phyloP scores from a whole-genome alignment of 2,329 filamentous ascomycete genomes.

The Pseudocercospora cruenta region DNA sequence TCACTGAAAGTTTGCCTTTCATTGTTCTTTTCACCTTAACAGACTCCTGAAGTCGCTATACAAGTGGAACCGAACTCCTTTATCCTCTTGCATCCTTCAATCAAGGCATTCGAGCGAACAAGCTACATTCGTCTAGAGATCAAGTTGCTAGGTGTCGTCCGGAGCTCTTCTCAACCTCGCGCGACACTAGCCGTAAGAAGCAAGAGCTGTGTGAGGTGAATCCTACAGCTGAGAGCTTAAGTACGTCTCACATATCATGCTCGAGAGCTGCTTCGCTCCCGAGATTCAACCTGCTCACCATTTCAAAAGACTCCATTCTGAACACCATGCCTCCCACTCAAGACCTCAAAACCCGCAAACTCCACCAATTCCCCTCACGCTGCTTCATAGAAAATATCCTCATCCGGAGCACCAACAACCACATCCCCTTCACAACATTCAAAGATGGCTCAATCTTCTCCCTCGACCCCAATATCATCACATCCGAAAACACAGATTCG shows the following conservation, averaged over 20 bases:
- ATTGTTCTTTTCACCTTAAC: too few relatives aligned
- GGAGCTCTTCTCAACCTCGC: neutral
- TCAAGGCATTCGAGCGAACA: too few relatives aligned
- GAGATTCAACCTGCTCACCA: neutral
- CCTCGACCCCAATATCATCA: conserved; percentile 2
- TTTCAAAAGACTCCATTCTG: neutral
- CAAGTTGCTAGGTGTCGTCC: neutral
- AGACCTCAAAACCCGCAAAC: neutral
- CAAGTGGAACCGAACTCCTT: too few relatives aligned
- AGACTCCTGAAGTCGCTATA: too few relatives aligned
- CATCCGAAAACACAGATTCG: neutral
- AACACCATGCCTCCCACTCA: neutral
- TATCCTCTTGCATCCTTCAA: too few relatives aligned
- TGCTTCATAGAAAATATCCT: conserved; percentile 41
- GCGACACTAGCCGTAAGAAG: neutral
- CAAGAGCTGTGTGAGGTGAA: neutral
- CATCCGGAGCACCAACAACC: conserved; percentile 3
- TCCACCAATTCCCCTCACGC: conserved; percentile 4
- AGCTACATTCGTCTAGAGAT: too few relatives aligned
- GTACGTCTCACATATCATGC: neutral
- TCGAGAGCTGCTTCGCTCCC: neutral
- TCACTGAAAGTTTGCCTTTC: too few relatives aligned
- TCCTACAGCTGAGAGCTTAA: neutral
- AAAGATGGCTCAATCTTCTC: conserved; percentile 9
- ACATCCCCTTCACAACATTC: conserved; percentile 17